A percentile compares a stretch with the other conserved stretches of the same genome.
Evolutionary conservation across 2,329 filamentous ascomycete genomes (phyloP).

Genomic region (Verticillium zaregamsianum): DNA sequence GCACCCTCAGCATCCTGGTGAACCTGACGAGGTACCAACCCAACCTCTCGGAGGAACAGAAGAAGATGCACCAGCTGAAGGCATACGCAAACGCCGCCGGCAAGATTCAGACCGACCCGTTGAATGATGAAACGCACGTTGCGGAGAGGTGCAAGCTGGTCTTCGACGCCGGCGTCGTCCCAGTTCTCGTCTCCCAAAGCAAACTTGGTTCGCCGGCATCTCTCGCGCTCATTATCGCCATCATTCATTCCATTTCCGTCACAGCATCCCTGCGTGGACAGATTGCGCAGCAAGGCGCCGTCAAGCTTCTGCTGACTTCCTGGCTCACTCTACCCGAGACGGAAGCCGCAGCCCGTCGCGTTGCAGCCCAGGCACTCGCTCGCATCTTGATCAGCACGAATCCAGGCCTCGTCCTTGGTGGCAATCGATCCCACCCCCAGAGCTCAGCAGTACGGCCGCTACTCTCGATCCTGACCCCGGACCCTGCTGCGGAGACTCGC

Average conservation of each 20-base stretch:
- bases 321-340: slow-evolving; percentile 58
- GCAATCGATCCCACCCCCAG: slow-evolving; percentile 68
- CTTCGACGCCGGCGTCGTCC: slow-evolving; percentile 73
- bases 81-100: slow-evolving; percentile 87
- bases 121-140: slow-evolving; percentile 75
- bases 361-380: slow-evolving; percentile 75
- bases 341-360: slow-evolving; percentile 43
- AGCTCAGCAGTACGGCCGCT: slow-evolving; percentile 81
- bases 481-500: slow-evolving; percentile 57
- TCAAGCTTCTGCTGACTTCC: slow-evolving; percentile 75
- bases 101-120: slow-evolving; percentile 55
- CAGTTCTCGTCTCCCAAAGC: slow-evolving; percentile 71
- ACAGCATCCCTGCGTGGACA: slow-evolving; percentile 69
- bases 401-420: slow-evolving; percentile 77
- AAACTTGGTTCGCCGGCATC: slow-evolving; percentile 69
- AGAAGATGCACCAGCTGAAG: slow-evolving; percentile 86
- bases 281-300: slow-evolving; percentile 89
- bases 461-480: slow-evolving; percentile 65
- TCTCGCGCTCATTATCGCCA: slow-evolving; percentile 67
- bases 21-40: slow-evolving; percentile 84
- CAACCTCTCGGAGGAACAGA: slow-evolving; percentile 79
- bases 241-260: slow-evolving; percentile 73
- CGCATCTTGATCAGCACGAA: slow-evolving; percentile 85
- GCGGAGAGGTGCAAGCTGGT: slow-evolving; percentile 70
- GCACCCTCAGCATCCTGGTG: slow-evolving; percentile 76